These are phyloP conservation scores for Acacia acuminata DNA, from an alignment of 306 rosid genomes.

Conservation along the genomic window DNA sequence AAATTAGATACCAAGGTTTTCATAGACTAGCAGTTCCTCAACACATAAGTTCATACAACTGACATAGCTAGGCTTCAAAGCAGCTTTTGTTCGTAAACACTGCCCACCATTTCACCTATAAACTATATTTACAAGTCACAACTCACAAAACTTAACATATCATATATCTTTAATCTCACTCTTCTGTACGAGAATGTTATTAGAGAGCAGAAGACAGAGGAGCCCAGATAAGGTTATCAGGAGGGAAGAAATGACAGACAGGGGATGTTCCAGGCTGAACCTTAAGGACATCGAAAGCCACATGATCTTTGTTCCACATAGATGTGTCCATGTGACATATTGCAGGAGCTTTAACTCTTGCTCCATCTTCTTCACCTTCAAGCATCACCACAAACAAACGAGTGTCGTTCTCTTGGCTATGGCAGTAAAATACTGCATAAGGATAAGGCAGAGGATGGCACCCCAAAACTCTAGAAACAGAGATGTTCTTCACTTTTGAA, in stretches of 20 bases:
- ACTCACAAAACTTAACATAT: neutral
- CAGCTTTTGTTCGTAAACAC: neutral
- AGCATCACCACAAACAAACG: slow-evolving; percentile 53
- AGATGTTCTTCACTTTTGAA: slow-evolving; percentile 33
- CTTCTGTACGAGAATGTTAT: neutral
- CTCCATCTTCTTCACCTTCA: slow-evolving; percentile 58
- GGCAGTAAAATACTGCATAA: slow-evolving; percentile 72
- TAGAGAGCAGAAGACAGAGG: slow-evolving; percentile 26
- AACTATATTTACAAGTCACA: neutral
- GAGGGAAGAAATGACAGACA: slow-evolving; percentile 77
- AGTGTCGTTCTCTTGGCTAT: slow-evolving; percentile 51
- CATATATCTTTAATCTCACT: neutral
- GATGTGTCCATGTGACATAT: slow-evolving; percentile 89
- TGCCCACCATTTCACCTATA: neutral
- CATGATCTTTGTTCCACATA: slow-evolving; percentile 61
- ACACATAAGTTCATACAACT: neutral
- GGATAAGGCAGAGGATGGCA: slow-evolving; percentile 86
- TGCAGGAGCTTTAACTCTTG: slow-evolving; percentile 55
- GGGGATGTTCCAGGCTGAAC: slow-evolving; percentile 58
- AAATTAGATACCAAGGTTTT: neutral
- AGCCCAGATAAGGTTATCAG: slow-evolving; percentile 65
- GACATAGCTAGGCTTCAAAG: neutral
- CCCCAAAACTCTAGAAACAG: slow-evolving; percentile 54
- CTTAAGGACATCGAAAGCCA: slow-evolving; percentile 56
- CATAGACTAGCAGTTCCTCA: neutral